Conservation (phyloP, 306 rosid species). For the Rosa rugosa region DNA sequence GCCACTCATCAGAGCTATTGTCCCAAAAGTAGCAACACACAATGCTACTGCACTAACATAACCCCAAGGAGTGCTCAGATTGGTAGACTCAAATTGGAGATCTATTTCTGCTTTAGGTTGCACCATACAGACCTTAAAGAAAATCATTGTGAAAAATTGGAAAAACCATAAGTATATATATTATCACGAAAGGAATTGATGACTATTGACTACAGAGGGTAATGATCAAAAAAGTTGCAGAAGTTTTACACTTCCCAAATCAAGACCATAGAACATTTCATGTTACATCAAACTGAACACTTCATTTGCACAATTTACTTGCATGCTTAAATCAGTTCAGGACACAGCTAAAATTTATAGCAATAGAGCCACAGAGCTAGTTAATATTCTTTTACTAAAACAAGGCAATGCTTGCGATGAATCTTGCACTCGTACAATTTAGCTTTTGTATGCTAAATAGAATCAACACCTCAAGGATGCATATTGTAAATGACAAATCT, state of each 20-base stretch:
- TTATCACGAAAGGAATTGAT: neutral
- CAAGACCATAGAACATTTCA: neutral
- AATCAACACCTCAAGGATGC: conserved; percentile 1
- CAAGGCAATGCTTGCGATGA: neutral
- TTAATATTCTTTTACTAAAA: neutral
- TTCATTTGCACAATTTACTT: neutral
- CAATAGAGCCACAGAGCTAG: neutral
- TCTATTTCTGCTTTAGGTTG: conserved; percentile 97
- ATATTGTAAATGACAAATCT: neutral
- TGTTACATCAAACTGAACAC: conserved; percentile 1
- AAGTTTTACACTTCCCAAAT: neutral
- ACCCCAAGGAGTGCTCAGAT: conserved; percentile 79
- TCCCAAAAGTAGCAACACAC: conserved; percentile 80
- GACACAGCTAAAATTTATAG: neutral
- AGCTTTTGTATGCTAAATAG: neutral
- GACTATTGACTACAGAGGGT: neutral
- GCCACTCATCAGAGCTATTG: conserved; percentile 86
- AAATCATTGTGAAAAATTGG: neutral
- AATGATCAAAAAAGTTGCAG: neutral
- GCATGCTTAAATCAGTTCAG: neutral
- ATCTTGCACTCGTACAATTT: neutral
- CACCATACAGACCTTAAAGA: conserved; percentile 74
- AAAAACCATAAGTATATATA: neutral
- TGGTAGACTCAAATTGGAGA: conserved; percentile 78
- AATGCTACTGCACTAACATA: conserved; percentile 66